These are phyloP conservation scores for Volvariella surrecta DNA, from an alignment of 1,284 basidiomycete species.

Conservation along the genomic window DNA sequence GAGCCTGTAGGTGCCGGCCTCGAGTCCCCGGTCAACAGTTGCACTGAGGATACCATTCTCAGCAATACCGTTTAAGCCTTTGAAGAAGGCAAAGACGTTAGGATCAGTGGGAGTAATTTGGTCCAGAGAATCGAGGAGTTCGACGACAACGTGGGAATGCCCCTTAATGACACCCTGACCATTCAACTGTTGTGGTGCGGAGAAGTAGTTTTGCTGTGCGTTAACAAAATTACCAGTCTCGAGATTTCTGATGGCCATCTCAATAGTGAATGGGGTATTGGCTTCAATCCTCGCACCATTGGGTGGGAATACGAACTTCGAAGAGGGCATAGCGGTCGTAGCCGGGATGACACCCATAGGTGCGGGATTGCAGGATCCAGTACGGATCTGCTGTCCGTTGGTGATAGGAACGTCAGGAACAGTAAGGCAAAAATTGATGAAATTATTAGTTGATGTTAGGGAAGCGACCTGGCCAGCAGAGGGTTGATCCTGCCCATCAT, in stretches of 20 bases:
- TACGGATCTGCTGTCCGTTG: slow-evolving; percentile 39
- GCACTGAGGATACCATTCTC: neutral
- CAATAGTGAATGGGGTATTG: slow-evolving; percentile 14
- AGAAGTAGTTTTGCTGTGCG: slow-evolving; percentile 17
- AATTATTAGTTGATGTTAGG: slow-evolving; percentile 24
- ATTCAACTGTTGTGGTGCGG: slow-evolving; percentile 13
- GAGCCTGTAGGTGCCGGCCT: slow-evolving; percentile 43
- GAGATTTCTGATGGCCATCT: slow-evolving; percentile 16
- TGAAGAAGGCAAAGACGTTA: slow-evolving; percentile 3
- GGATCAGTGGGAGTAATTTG: slow-evolving; percentile 3
- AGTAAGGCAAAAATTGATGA: slow-evolving; percentile 49
- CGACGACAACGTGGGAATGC: slow-evolving; percentile 3
- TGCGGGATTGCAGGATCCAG: slow-evolving; percentile 45
- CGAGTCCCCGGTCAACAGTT: slow-evolving; percentile 24
- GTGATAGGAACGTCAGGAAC: slow-evolving; percentile 37
- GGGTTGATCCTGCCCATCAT: slow-evolving; percentile 32
- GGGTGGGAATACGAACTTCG: slow-evolving; percentile 16
- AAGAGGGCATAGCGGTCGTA: slow-evolving; percentile 16
- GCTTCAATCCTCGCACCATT: slow-evolving; percentile 16
- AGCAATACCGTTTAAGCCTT: slow-evolving; percentile 3
- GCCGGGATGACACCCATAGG: slow-evolving; percentile 18
- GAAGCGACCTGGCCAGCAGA: slow-evolving; percentile 25
- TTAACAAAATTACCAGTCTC: slow-evolving; percentile 17
- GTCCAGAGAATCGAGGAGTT: neutral
- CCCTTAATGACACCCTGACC: slow-evolving; percentile 1